Evolutionary conservation across 345 rosid species (phyloP).

Genomic region (Gossypium raimondii): DNA sequence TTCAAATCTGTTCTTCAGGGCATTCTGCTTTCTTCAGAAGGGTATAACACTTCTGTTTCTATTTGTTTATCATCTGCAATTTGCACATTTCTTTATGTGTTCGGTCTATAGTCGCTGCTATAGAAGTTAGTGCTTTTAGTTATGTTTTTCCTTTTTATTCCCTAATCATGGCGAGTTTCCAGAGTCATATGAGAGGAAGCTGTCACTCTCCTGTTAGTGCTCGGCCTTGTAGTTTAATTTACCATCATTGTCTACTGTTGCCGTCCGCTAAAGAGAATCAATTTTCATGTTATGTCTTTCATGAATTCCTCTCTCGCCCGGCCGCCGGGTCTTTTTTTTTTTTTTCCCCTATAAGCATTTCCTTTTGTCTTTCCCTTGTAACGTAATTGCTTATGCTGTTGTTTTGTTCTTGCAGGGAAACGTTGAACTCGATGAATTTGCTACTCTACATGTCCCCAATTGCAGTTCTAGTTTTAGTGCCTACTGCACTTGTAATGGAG

Average conservation of each 20-base stretch:
- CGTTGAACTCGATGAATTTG: constrained; percentile 92
- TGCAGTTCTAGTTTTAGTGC: constrained; percentile 69
- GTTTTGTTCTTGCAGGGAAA: constrained; percentile 59
- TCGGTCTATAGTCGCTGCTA: neutral
- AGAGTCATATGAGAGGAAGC: neutral
- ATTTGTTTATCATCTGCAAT: neutral
- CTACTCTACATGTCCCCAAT: constrained; percentile 85
- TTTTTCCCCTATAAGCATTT: neutral
- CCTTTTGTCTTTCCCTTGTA: neutral
- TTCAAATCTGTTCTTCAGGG: constrained; percentile 95
- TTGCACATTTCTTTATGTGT: neutral
- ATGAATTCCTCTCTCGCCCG: neutral
- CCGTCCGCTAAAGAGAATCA: neutral
- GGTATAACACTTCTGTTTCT: constrained; percentile 36
- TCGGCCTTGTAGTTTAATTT: neutral
- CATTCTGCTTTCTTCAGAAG: constrained; percentile 89
- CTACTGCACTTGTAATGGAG: constrained; percentile 73
- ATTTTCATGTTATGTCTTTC: neutral
- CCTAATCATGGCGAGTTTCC: neutral
- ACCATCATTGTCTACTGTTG: neutral
- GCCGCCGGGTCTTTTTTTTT: neutral
- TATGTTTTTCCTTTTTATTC: neutral
- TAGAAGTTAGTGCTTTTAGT: neutral
- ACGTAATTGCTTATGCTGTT: neutral
- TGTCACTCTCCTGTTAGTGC: neutral